A percentile compares a stretch with the other conserved stretches of the same genome.
Conservation (phyloP, 306 rosid genomes). For the Medicago truncatula region MtrunA17r5.0-ANR NC_053043.1:43778001-43778500, state of each 20-base stretch:
- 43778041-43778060: conserved; percentile 33
- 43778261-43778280: conserved; percentile 9
- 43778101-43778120: not conserved
- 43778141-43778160: not conserved
- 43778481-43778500: not conserved
- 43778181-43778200: conserved; percentile 22
- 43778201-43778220: conserved; percentile 17
- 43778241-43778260: conserved; percentile 29
- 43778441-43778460: not conserved
- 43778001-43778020: conserved; percentile 42
- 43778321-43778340: conserved; percentile 36
- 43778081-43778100: not conserved
- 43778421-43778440: not conserved
- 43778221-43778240: conserved; percentile 34
- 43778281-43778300: conserved; percentile 13
- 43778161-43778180: conserved; percentile 11
- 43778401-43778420: conserved; percentile 8
- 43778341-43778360: not conserved
- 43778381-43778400: conserved; percentile 3
- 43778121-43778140: not conserved
- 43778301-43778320: conserved; percentile 45
- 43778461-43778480: not conserved
- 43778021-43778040: conserved; percentile 33
- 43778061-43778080: conserved; percentile 24
- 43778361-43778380: conserved; percentile 13